Evolutionary conservation across 176 grass and related monocot species (phyloP), one percentile per base, ranked within the genome.

Genomic region (Cenchrus purpureus): DNA sequence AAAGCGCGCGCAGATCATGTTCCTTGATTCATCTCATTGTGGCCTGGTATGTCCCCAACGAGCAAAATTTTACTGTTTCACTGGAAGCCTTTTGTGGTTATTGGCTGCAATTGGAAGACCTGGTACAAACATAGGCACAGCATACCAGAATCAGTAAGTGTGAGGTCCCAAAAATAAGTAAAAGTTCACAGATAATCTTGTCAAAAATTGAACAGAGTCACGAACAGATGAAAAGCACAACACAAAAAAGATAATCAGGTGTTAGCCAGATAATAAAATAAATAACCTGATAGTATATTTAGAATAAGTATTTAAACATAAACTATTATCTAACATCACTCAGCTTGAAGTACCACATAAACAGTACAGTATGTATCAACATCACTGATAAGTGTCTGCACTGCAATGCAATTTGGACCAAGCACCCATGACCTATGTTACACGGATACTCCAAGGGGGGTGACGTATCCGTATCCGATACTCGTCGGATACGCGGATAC

Each of bases 41-140:
- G 54, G 4, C 64, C 29, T n/a, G 4, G 14, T 14, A 53, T 43
- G 54, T 77, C 45, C 49, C 49, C 49, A 12, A 51, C 10, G 49
- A 10, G 49, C 54, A 63, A 51, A 48, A 65, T 15, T 69, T 69
- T 37, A 68, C 5, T 46, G 52, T 31, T 31, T 22, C 6, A 16
- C 11, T 32, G 11, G 75, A 7, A 40, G 43, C 51, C 44, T 77
- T 77, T 63, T 29, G 37, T 76, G 34, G 17, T n/a, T 28, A 72
- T 72, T 72, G 69, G 12, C 61, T 58, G 44, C 32, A 22, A 67
- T 20, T 55, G 52, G 49, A 77, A 70, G 20, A 82, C 45, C 55
- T 73, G 7, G 34, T 49, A 72, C 19, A 76, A 60, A 28, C 40
- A 86, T 58, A 67, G 58, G 59, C n/a, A 52, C 0, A 28, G 29